Base-by-base conservation (phyloP, 2,329 filamentous ascomycete genomes). In the Fusarium lateritium region DNA sequence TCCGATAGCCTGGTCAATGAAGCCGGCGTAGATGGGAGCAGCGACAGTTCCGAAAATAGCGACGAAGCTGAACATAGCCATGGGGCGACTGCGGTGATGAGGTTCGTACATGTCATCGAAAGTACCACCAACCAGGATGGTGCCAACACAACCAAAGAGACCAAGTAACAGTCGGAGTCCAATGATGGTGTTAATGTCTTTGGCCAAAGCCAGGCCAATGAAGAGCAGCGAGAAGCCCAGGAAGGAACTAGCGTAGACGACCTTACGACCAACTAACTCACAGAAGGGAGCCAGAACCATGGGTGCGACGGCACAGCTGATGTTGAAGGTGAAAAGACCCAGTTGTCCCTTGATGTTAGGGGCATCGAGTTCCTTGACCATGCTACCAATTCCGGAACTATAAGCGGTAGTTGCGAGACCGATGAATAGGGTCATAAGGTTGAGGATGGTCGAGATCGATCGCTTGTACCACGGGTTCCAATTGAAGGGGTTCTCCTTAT, bases 41-140 rank as follows among this genome's bases (percentile, higher is more conserved):
- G 56, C 69, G 4, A 71, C 69, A 8, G 69, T 71, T n/a, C 70
- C 70, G 17, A 72, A 72, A 5, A 72, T 72, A 6, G 70, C 70
- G 17, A 72, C 67, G 36, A 56, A 72, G 9, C 69, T 72, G 33
- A 72, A 72, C 70, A 72, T 72, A 6, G 70, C 70, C 70, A 72
- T 72, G 14, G 70, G 70, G 1, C 69, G 67, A 50, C 70, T 68
- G 7, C 70, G 57, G 5, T 70, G 63, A 13, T 69, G 70, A 54
- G 70, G 70, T 33, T 72, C 70, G 43, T 72, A 72, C 70, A 72
- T 72, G 13, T 72, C 70, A 40, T 72, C 70, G 3, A 72, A 72
- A 9, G 70, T 72, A 26, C 70, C 70, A 3, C 70, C 70, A 2
- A 72, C 70, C 6, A 72, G 64, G 47, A 72, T 72, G 1, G 70